These are phyloP conservation scores for Entomortierella lignicola DNA, from an alignment of 192 early-diverging fungal species.

Conservation along the genomic window DNA sequence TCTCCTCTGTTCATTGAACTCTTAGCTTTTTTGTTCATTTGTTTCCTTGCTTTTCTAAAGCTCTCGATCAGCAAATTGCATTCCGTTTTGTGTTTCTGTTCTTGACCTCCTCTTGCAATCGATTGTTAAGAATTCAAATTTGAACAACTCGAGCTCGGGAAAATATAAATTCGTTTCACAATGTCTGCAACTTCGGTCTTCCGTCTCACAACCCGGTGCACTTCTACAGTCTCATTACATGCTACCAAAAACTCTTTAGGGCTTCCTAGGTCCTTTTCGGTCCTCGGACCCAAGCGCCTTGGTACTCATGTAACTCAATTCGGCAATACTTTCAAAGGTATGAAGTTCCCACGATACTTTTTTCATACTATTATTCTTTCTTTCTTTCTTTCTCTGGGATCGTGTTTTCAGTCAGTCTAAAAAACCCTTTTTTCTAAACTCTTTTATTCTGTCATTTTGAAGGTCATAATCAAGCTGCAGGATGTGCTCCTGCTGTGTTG, in stretches of 20 bases:
- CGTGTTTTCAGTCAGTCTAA: not conserved
- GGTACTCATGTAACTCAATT: conserved; percentile 14
- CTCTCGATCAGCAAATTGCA: not conserved
- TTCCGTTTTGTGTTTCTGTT: not conserved
- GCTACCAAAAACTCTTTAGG: conserved; percentile 9
- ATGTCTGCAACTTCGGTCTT: conserved; percentile 23
- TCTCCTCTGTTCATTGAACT: not conserved
- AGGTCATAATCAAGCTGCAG: conserved; percentile 41
- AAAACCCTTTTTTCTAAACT: not conserved
- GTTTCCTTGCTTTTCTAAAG: not conserved
- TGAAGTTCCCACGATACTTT: not conserved
- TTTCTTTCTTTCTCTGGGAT: not conserved
- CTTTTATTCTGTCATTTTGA: not conserved
- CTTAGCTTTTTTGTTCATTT: not conserved
- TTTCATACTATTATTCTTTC: too few relatives aligned
- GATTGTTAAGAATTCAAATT: too few relatives aligned
- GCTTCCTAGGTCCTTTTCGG: conserved; percentile 37
- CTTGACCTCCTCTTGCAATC: too few relatives aligned
- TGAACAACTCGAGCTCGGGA: too few relatives aligned
- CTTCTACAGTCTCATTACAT: not conserved
- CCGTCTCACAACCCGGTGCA: conserved; percentile 10
- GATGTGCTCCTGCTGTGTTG: conserved; percentile 41
- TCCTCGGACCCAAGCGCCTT: conserved; percentile 28
- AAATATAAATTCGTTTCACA: not conserved
- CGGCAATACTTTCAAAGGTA: conserved; percentile 38